Evolutionary conservation across 2,329 filamentous ascomycete species (phyloP).

Genomic region (Arthrinium puccinioides): DNA sequence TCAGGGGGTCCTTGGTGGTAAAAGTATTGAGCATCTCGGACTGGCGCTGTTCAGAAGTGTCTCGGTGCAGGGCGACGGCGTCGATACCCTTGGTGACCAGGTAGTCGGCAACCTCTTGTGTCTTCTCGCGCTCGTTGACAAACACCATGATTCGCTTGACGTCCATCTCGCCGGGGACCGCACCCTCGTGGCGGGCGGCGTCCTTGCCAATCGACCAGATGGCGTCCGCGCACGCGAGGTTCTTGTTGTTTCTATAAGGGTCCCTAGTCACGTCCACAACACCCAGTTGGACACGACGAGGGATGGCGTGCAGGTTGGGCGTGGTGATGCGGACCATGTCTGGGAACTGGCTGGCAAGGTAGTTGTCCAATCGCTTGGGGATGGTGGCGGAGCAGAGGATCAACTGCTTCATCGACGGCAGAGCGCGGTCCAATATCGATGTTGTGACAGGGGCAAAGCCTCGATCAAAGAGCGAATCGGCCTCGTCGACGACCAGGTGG

Average conservation of each 20-base stretch:
- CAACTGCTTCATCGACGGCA: conserved; percentile 76
- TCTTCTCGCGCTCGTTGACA: conserved; percentile 91
- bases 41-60: conserved; percentile 71
- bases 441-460: conserved; percentile 82
- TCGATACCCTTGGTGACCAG: conserved; percentile 81
- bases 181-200: conserved; percentile 49
- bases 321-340: conserved; percentile 82
- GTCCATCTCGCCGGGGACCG: conserved; percentile 48
- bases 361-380: conserved; percentile 78
- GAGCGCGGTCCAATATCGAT: conserved; percentile 71
- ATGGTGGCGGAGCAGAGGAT: conserved; percentile 96
- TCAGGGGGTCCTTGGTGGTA: conserved; percentile 42
- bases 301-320: conserved; percentile 92
- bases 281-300: conserved; percentile 85
- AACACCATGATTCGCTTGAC: conserved; percentile 89
- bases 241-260: conserved; percentile 90
- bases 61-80: conserved; percentile 75
- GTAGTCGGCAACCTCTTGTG: conserved; percentile 72
- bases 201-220: conserved; percentile 91
- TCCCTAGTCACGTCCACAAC: conserved; percentile 87
- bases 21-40: conserved; percentile 72
- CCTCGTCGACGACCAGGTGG: conserved; percentile 88
- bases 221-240: conserved; percentile 86
- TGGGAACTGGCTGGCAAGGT: conserved; percentile 75
- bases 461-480: conserved; percentile 89